Evolutionary conservation across 805 yeast genomes (phyloP), one percentile per base, ranked within the genome.

Genomic region (Hanseniaspora taiwanica): DNA sequence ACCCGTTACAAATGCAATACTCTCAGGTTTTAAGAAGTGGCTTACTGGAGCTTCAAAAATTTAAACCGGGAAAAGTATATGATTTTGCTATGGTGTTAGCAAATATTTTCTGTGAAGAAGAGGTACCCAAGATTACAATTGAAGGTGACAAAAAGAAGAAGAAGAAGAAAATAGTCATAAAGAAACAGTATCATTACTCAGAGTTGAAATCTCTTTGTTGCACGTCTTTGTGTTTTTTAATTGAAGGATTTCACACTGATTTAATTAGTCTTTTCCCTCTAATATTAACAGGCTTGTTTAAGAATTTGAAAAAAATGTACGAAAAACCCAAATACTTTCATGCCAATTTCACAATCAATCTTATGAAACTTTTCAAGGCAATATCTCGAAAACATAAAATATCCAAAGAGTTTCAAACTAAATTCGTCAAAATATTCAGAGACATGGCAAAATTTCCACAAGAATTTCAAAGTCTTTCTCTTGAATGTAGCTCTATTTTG

Each of bases 261-360:
- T 43, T 64, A 2, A 49, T 56, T 5, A 59, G 68, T 1, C 51
- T 63, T 31, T 49, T 54, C 1, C 63, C 69, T 6, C 42, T 59
- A 4, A 27, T 64, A 3, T 38, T 59, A 13, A 39, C 57, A 6
- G 42, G 52, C 1, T 35, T 59, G 5, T 48, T 62, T 40, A 63
- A 59, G 43, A 50, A 58, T 17, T 35, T 65, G 18, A 64, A 62
- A 42, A 63, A 62, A 39, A 47, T 48, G 36, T 42, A 49, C 13
- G 58, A 58, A 24, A 52, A 59, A 27, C 46, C 46, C 23, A 62
- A 59, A 41, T 46, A 59, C 36, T 35, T 49, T 12, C 62, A 63
- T 44, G 51, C 60, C 4, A 42, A 50, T 4, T 52, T 51, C 31
- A 49, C 55, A 47, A 59, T 54, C 12, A 42, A 48, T 7, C 36